A percentile compares a stretch with the other conserved stretches of the same genome.
These are phyloP conservation scores for Diaporthe sp. DNA, from an alignment of 2,329 filamentous ascomycete species.

Conservation along the genomic window DNA sequence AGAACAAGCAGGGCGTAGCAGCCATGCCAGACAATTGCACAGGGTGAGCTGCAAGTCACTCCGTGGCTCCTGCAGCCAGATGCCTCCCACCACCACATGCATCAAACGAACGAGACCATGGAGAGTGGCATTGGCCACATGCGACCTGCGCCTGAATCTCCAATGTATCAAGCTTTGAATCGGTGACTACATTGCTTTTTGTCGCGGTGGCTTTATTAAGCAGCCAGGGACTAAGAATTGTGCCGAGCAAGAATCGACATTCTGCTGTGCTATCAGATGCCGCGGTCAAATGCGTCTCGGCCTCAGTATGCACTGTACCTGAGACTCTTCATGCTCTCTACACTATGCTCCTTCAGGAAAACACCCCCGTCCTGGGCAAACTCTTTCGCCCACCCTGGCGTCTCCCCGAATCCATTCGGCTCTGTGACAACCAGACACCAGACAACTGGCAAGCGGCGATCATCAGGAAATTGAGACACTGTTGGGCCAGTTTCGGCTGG, in stretches of 20 bases:
- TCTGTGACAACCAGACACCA: conserved; percentile 30
- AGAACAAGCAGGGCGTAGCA: neutral
- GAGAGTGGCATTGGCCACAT: neutral
- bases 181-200: conserved; percentile 2
- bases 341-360: conserved; percentile 36
- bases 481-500: conserved; percentile 29
- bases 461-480: conserved; percentile 32
- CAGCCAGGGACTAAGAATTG: neutral
- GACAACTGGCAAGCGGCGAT: conserved; percentile 37
- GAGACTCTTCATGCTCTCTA: conserved; percentile 26
- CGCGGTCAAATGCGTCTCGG: conserved; percentile 15
- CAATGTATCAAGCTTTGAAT: neutral
- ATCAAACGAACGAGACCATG: neutral
- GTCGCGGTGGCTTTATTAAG: neutral
- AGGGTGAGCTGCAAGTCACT: conserved; percentile 17
- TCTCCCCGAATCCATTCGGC: conserved; percentile 23
- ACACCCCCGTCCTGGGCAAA: conserved; percentile 34
- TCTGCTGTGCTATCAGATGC: neutral
- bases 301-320: conserved; percentile 35
- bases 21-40: conserved; percentile 26
- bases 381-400: conserved; percentile 29
- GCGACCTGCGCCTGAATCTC: neutral
- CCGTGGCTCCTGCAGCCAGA: conserved; percentile 22
- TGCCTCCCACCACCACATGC: conserved; percentile 5
- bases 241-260: conserved; percentile 13